These are phyloP conservation scores for Myochromella boudieri DNA, from an alignment of 768 basidiomycete species.

Conservation along the genomic window DNA sequence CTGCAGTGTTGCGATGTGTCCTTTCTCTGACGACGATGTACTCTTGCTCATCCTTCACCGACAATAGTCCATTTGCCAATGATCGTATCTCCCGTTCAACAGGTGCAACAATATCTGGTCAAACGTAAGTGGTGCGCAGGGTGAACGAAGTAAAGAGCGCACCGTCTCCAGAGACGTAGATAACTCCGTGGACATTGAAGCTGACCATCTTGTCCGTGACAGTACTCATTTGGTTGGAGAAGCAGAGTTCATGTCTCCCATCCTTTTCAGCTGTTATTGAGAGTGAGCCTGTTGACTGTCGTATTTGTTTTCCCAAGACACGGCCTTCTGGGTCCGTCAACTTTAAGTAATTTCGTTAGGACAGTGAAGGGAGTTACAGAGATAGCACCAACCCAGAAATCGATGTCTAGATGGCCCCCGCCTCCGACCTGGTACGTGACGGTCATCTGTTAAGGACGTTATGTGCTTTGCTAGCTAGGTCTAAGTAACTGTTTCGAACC, in stretches of 20 bases:
- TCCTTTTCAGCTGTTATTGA: conserved; percentile 86
- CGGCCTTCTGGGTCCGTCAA: conserved; percentile 73
- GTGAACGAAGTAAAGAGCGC: conserved; percentile 17
- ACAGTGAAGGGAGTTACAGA: background rate
- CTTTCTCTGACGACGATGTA: conserved; percentile 95
- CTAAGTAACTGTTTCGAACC: conserved; percentile 37
- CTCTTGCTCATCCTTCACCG: conserved; percentile 98
- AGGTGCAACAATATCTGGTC: conserved; percentile 79
- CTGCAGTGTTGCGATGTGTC: conserved; percentile 91
- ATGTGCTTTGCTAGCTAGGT: background rate
- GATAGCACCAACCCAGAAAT: conserved; percentile 77
- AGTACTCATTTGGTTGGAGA: conserved; percentile 98
- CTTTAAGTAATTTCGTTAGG: conserved; percentile 37
- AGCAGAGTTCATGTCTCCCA: conserved; percentile 93
- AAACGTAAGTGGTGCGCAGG: background rate
- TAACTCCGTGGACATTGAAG: conserved; percentile 98
- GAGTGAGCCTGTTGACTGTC: conserved; percentile 85
- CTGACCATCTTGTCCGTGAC: conserved; percentile 95
- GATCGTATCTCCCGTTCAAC: conserved; percentile 94
- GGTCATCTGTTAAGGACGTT: conserved; percentile 74
- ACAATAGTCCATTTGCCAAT: conserved; percentile 74
- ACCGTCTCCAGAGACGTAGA: conserved; percentile 93
- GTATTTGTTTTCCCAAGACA: conserved; percentile 75
- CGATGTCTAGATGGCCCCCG: conserved; percentile 95
- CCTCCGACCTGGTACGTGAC: conserved; percentile 99